Conservation (phyloP, 192 early-diverging fungal genomes). For the Piromyces sp. region DNA sequence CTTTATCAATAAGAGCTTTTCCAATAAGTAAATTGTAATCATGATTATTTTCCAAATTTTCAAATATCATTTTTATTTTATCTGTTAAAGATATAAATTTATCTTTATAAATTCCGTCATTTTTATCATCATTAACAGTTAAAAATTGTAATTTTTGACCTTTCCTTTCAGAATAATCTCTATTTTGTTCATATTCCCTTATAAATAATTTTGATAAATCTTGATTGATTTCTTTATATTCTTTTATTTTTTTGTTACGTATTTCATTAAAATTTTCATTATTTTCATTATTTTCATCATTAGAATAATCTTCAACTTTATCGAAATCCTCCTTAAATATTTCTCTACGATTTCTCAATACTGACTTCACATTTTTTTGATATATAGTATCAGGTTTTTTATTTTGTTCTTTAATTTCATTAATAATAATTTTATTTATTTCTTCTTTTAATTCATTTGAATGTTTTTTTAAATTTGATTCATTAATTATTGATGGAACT, state of each 20-base stretch:
- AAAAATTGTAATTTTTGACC: not conserved
- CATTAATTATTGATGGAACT: not conserved
- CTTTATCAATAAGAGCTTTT: not conserved
- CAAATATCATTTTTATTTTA: not conserved
- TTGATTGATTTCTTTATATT: no score
- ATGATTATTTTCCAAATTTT: not conserved
- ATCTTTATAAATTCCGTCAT: not conserved
- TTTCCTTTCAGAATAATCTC: no score
- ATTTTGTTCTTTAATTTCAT: not conserved
- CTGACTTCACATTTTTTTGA: not conserved
- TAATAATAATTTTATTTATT: not conserved
- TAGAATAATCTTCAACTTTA: not conserved
- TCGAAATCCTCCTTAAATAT: not conserved
- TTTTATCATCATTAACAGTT: not conserved
- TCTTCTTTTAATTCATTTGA: not conserved
- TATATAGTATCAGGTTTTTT: not conserved
- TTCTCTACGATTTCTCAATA: not conserved
- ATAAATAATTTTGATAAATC: no score
- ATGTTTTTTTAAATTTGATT: not conserved
- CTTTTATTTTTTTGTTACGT: no score
- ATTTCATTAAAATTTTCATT: not conserved
- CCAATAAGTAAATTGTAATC: not conserved
- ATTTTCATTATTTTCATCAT: not conserved
- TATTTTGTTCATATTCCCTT: no score
- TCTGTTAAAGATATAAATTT: not conserved